These are phyloP conservation scores for Hanseniaspora gamundiae DNA, from an alignment of 1,139 yeast genomes.

Conservation along the genomic window DNA sequence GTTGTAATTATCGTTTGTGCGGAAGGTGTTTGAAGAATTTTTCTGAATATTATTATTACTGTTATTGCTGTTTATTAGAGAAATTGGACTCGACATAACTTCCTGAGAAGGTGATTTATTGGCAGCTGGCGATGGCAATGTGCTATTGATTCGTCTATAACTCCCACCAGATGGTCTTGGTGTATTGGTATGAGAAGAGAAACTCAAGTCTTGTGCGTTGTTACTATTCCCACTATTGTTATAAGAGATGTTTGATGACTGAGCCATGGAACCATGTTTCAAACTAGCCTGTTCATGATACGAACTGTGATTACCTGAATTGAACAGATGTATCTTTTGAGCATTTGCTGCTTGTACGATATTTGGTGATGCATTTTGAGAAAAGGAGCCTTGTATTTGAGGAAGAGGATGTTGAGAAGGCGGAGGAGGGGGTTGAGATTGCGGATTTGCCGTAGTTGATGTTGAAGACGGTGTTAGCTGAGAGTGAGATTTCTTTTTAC, in stretches of 20 bases:
- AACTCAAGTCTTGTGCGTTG: background rate
- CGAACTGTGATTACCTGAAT: too few relatives aligned
- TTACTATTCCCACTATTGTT: background rate
- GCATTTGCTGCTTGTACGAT: too few relatives aligned
- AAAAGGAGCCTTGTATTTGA: background rate
- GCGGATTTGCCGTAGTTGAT: background rate
- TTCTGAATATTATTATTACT: background rate
- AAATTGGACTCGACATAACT: background rate
- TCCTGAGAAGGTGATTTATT: background rate
- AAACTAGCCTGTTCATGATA: too few relatives aligned
- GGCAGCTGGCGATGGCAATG: background rate
- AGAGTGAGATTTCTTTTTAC: conserved; percentile 4
- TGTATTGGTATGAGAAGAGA: background rate
- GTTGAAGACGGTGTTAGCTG: background rate
- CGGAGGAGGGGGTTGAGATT: background rate
- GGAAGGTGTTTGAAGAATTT: background rate
- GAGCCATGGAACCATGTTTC: too few relatives aligned
- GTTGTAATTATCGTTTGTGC: background rate
- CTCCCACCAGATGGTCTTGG: background rate
- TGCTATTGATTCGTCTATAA: background rate
- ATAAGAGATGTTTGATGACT: background rate
- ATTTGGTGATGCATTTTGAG: too few relatives aligned
- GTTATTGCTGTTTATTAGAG: background rate
- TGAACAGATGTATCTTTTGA: too few relatives aligned
- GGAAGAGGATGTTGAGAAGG: background rate